Base-by-base conservation (phyloP, 106 monocot genomes). In the Gastrodia elata region DNA sequence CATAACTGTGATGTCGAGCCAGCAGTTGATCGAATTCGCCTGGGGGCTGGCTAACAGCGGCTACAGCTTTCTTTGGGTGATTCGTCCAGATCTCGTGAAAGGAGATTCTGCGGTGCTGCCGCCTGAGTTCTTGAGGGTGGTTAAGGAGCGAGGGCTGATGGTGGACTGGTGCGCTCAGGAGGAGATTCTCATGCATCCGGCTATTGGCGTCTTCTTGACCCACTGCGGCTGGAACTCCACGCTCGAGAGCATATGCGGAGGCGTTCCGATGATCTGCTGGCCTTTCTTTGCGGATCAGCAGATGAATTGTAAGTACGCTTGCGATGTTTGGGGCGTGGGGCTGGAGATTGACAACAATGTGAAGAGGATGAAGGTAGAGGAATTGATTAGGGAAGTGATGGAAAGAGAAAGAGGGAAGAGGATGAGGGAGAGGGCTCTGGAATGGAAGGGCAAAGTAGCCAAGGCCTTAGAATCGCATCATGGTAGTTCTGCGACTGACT, bases 151-250 rank as follows among this genome's bases (percentile, higher is more conserved):
- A 14, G 40, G 46, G 8, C 10, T 76, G 68, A 2, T 76, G 35
- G n/a, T 24, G 39, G 34, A 15, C 10, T 76, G 76, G 76, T 76
- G 75, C 75, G 41, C 30, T 7, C 75, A 75, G 34, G 75, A 75
- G 39, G 30, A 75, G 43, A 26, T 75, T 40, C 75, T 75, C 8
- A 15, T 10, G 39, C 75, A 75, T 14, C 64, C 39, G 35, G 41
- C 75, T 15, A 35, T 65, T 22, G 75, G 75, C 4, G 75, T n/a
- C 11, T 92, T 92, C 74, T 9, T 92, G 75, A 81, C 83, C 13
- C 91, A 92, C 80, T 88, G 83, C 74, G 88, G 91, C 22, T 88
- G 88, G 88, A 92, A 88, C 80, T 92, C 91, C 27, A 82, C 78
- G 22, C 36, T 86, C 28, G 91, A 92, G 74, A 74, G 80, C 42